A percentile compares a stretch with the other conserved stretches of the same genome.
phyloP scores from a whole-genome alignment of 495 filamentous ascomycete species.

The Xylaria longipes region DNA sequence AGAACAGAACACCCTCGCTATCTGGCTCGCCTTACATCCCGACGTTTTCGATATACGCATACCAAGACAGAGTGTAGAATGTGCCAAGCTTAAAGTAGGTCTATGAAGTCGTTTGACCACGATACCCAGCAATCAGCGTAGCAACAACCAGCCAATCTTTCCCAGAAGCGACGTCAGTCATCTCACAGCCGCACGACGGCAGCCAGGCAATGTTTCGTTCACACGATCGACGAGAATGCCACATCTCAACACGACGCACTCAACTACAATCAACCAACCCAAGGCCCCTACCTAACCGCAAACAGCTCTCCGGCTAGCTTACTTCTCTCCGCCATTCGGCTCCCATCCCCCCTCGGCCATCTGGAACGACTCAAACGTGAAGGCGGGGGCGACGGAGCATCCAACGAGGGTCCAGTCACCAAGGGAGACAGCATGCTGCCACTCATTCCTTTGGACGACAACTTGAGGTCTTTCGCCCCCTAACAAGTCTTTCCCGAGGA shows the following conservation, averaged over 20 bases:
- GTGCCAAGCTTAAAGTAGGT: neutral
- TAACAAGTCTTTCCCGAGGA: slow-evolving; percentile 48
- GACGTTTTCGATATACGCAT: neutral
- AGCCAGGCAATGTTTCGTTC: neutral
- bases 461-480: slow-evolving; percentile 49
- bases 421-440: slow-evolving; percentile 50
- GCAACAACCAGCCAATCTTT: neutral
- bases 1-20: neutral
- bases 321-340: slow-evolving; percentile 30
- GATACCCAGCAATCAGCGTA: neutral
- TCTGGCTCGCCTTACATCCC: neutral
- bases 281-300: neutral
- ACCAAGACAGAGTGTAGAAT: neutral
- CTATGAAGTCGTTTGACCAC: neutral
- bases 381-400: slow-evolving; percentile 47
- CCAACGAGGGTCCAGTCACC: slow-evolving; percentile 57
- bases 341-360: slow-evolving; percentile 47
- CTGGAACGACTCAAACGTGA: slow-evolving; percentile 45
- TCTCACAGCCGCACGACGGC: neutral
- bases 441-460: slow-evolving; percentile 43
- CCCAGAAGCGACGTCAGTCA: neutral
- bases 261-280: neutral
- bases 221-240: neutral
- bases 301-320: neutral
- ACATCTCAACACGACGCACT: neutral